Evolutionary conservation across 2,329 filamentous ascomycete genomes (phyloP).

Genomic region (Fusarium nematophilum): DNA sequence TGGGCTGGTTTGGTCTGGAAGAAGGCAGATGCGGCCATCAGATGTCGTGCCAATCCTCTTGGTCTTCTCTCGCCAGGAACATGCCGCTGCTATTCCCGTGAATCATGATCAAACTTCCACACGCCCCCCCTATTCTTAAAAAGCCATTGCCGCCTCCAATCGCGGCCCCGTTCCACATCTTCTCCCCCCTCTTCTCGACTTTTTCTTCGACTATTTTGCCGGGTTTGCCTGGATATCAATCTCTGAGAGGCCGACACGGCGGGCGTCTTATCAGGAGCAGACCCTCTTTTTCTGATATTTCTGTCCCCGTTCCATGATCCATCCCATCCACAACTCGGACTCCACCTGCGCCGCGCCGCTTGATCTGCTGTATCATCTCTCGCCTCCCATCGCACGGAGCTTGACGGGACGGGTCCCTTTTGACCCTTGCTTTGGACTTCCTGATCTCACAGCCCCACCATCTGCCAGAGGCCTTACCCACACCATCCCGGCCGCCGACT

Average conservation of each 20-base stretch:
- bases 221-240: slow-evolving; percentile 24
- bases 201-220: slow-evolving; percentile 13
- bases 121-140: slow-evolving; percentile 16
- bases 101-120: slow-evolving; percentile 24
- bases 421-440: slow-evolving; percentile 35
- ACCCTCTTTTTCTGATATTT: slow-evolving; percentile 44
- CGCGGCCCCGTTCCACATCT: slow-evolving; percentile 18
- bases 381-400: slow-evolving; percentile 34
- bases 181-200: slow-evolving; percentile 10
- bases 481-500: slow-evolving; percentile 34
- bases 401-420: slow-evolving; percentile 17
- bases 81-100: slow-evolving; percentile 4
- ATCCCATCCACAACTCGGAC: slow-evolving; percentile 21
- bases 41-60: slow-evolving; percentile 33
- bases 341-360: slow-evolving; percentile 40
- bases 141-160: slow-evolving; percentile 36
- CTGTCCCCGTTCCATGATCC: slow-evolving; percentile 9
- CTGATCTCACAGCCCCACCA: slow-evolving; percentile 41
- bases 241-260: slow-evolving; percentile 30
- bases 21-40: slow-evolving; percentile 36
- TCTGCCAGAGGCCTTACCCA: slow-evolving; percentile 37
- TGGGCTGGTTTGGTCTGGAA: slow-evolving; percentile 20
- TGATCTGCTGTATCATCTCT: slow-evolving; percentile 41
- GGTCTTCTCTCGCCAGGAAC: slow-evolving; percentile 1
- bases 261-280: slow-evolving; percentile 43